Conservation (phyloP, 2,329 filamentous ascomycete species). For the Penicillium sp. region DNA sequence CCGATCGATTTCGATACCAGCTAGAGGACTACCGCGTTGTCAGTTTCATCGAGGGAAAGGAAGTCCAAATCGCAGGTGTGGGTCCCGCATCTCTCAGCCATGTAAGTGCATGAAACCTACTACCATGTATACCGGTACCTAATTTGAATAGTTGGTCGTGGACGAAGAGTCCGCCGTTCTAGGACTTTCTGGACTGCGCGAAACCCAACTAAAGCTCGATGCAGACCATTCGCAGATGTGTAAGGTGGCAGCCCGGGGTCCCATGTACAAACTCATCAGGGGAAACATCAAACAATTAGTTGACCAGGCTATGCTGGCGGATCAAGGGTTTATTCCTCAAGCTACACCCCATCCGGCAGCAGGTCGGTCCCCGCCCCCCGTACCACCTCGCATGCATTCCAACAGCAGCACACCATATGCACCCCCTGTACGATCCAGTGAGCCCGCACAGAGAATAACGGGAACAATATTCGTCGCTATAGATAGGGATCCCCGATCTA, state of each 20-base stretch:
- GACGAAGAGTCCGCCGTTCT: conserved; percentile 39
- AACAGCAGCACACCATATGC: conserved; percentile 30
- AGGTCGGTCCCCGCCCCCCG: conserved; percentile 19
- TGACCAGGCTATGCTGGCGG: conserved; percentile 30
- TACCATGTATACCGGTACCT: not conserved
- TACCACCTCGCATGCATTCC: conserved; percentile 29
- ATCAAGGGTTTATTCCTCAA: conserved; percentile 32
- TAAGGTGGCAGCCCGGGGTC: conserved; percentile 28
- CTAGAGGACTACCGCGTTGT: conserved; percentile 36
- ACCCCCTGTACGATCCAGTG: conserved; percentile 10
- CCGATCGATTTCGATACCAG: conserved; percentile 34
- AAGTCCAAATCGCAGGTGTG: conserved; percentile 28
- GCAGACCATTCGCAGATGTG: conserved; percentile 40
- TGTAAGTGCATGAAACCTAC: conserved; percentile 14
- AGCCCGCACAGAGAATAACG: conserved; percentile 11
- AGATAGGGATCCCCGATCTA: conserved; percentile 30
- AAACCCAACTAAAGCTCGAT: conserved; percentile 37
- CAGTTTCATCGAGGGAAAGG: conserved; percentile 37
- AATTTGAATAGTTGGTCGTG: conserved; percentile 30
- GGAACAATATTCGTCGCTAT: conserved; percentile 21
- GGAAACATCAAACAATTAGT: conserved; percentile 36
- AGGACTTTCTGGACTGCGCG: conserved; percentile 33
- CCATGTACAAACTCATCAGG: conserved; percentile 34
- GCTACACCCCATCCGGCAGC: conserved; percentile 12
- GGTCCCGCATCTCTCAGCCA: conserved; percentile 34